Base-by-base conservation (phyloP, 2,329 filamentous ascomycete genomes). In the Capronia americana region DNA sequence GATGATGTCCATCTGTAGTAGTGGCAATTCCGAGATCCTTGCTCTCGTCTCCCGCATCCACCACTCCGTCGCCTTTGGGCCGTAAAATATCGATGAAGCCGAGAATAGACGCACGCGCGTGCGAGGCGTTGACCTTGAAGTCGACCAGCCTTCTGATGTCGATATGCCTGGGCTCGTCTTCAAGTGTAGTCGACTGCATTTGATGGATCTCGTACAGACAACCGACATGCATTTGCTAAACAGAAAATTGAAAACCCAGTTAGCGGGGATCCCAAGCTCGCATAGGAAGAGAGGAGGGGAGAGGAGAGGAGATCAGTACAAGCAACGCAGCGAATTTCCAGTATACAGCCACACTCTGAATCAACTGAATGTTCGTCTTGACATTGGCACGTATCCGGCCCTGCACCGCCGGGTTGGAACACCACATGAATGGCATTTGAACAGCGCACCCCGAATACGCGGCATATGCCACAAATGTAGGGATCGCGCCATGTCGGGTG, bases 321-420 rank as follows among this genome's bases (percentile, higher is more conserved):
- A 66, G 41, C 46, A 66, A 26, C 6, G 58, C 51, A 20, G 64
- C 53, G 23, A 63, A 66, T 53, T 66, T 66, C 64, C 64, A 66
- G 28, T 58, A 66, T 38, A 12, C 14, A 10, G 64, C 44, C 53
- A 62, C 46, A 3, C 12, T 17, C n/a, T 63, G 58, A 23, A 66
- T 66, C 28, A 66, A 44, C 14, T 48, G 38, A 14, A 62, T 58
- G 26, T 66, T 66, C 17, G 28, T 41, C 17, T 28, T 50, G 12
- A 66, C 64, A 59, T 66, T 66, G 6, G 59, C 32, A 46, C 7
- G 20, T 54, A 44, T 44, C 20, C 44, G 34, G 12, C 28, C 23
- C 23, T 23, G 38, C 5, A 66, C 26, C 8, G 46, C 30, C 6
- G 59, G 59, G 34, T 66, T 63, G 4, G 54, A 62, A 44, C 64